These are phyloP conservation scores for Leccinum truebloodii DNA, from an alignment of 768 basidiomycete genomes.

Conservation along the genomic window DNA sequence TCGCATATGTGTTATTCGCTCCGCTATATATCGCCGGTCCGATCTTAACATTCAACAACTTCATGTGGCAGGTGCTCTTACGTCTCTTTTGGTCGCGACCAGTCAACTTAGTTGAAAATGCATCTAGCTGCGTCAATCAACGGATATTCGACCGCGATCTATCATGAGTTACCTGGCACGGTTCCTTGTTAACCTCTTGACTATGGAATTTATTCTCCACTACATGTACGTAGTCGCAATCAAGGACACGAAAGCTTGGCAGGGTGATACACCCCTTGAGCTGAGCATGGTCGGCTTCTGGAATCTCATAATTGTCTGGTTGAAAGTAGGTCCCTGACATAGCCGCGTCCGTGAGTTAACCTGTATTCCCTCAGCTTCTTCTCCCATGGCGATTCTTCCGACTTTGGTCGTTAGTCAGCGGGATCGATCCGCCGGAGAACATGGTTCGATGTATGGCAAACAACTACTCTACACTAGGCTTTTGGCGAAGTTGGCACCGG, in stretches of 20 bases:
- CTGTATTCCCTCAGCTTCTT: conserved; percentile 57
- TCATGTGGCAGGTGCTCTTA: conserved; percentile 80
- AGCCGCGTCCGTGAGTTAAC: background rate
- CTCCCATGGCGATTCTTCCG: conserved; percentile 98
- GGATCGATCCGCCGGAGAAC: conserved; percentile 94
- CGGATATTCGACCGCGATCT: conserved; percentile 40
- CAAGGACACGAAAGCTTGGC: conserved; percentile 86
- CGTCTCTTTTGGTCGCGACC: background rate
- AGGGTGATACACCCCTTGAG: conserved; percentile 72
- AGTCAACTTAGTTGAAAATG: background rate
- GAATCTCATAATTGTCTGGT: conserved; percentile 95
- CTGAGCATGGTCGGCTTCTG: conserved; percentile 94
- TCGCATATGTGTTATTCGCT: conserved; percentile 87
- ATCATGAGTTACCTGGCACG: conserved; percentile 64
- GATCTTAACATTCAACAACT: conserved; percentile 95
- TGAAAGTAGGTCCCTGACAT: conserved; percentile 63
- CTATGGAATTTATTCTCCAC: conserved; percentile 91
- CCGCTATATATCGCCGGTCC: conserved; percentile 96
- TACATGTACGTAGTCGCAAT: conserved; percentile 97
- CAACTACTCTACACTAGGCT: conserved; percentile 90
- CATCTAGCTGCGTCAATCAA: conserved; percentile 60
- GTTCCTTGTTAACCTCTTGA: conserved; percentile 68
- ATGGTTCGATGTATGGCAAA: conserved; percentile 99
- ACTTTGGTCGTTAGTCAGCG: conserved; percentile 86
- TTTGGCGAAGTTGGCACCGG: conserved; percentile 97